Base-by-base conservation (phyloP, 768 basidiomycete species). In the Lactifluus piperatus region DNA sequence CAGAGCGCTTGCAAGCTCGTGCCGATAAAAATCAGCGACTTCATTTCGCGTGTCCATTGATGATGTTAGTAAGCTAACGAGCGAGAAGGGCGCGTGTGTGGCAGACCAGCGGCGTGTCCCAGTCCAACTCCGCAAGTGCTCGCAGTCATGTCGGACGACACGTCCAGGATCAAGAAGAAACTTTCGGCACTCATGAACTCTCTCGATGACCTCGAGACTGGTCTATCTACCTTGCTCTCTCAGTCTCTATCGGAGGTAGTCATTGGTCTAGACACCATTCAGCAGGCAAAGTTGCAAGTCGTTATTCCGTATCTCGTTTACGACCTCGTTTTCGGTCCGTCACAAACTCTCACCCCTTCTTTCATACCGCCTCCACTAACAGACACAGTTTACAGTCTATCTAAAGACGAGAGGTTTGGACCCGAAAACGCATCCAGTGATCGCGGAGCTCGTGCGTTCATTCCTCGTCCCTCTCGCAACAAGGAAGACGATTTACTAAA, bases 271-370 rank as follows among this genome's bases (percentile, higher is more conserved):
- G 83, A 88, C 60, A 81, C 82, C 7, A 75, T 93, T 22, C 85
- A 91, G 59, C 87, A 90, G 66, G 91, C 90, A 26, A 91, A 91
- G 70, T 71, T 92, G 3, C 87, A 93, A 62, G 84, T 84, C 5
- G 75, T 82, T 36, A 68, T 93, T 44, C 88, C 89, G n/a, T 93
- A 93, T 71, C 76, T 90, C 30, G 77, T 87, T 3, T 90, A 93
- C 67, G 90, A 92, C 70, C 78, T 94, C 10, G 74, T 91, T n/a
- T 91, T 91, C 72, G 84, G 91, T 91, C 62, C 63, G 84, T 75
- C 5, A 30, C 16, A 27, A 27, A 48, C 30, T 61, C 13, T 57
- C 29, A 24, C 26, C n/a, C 4, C 27, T 32, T 29, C 41, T 32
- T 29, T 18, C 18, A n/a, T n/a, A 34, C 41, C 4, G 56, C 36